A percentile compares a stretch with the other conserved stretches of the same genome.
Conservation (phyloP, 768 basidiomycete genomes). For the Sarcomyxa edulis region DNA sequence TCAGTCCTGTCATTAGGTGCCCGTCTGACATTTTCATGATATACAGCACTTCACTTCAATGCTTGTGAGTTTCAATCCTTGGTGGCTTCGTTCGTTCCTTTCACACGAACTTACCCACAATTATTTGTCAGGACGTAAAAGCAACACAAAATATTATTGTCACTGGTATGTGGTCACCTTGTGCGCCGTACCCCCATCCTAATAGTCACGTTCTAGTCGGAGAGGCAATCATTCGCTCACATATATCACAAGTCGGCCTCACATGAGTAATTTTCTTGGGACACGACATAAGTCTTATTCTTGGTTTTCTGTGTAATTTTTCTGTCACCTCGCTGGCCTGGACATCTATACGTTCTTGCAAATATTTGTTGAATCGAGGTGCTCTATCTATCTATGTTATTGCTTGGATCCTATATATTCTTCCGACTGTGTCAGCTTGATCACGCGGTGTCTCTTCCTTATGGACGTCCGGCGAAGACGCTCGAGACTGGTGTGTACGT, state of each 20-base stretch:
- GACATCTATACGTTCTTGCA: no score
- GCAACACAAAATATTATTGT: conserved; percentile 64
- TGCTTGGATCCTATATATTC: no score
- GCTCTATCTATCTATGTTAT: no score
- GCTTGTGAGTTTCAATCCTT: conserved; percentile 49
- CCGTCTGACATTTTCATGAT: neutral
- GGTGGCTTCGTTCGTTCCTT: neutral
- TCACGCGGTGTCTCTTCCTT: no score
- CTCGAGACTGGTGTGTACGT: no score
- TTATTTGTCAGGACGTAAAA: conserved; percentile 52
- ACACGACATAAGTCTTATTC: no score
- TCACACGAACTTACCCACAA: conserved; percentile 3
- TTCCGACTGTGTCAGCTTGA: no score
- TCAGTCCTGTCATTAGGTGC: neutral
- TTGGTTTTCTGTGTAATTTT: no score
- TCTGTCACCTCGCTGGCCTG: no score
- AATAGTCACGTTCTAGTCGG: conserved; percentile 37
- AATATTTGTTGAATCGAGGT: no score
- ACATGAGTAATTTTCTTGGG: neutral
- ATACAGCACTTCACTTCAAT: conserved; percentile 65
- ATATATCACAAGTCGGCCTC: conserved; percentile 51
- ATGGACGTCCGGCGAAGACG: no score
- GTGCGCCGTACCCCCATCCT: neutral
- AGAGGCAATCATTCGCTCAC: conserved; percentile 63
- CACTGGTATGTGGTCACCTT: conserved; percentile 38